Evolutionary conservation across 169 alveolate genomes (phyloP).

Genomic region (Eimeria necatrix): DNA sequence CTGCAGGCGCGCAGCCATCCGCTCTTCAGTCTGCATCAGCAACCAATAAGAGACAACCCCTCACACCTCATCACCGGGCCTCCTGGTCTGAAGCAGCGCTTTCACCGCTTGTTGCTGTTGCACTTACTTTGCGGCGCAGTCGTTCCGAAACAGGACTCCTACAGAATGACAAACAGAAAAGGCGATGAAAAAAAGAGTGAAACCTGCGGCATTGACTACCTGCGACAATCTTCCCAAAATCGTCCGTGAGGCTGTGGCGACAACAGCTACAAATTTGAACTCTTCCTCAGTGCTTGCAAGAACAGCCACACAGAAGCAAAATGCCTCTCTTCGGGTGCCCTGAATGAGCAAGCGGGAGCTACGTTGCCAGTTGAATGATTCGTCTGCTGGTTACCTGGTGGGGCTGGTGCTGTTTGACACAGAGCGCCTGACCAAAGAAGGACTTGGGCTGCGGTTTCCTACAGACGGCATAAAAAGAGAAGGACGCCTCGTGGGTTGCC

Average conservation of each 20-base stretch:
- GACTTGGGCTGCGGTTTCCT: constrained; percentile 69
- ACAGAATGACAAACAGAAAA: not conserved
- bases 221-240: not conserved
- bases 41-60: not conserved
- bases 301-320: not conserved
- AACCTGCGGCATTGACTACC: not conserved
- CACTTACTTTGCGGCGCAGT: constrained; percentile 70
- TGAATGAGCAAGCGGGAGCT: not conserved
- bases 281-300: not conserved
- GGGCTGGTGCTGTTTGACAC: constrained; percentile 68
- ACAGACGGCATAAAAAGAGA: not conserved
- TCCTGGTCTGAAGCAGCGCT: too few species aligned
- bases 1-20: constrained; percentile 69
- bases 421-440: constrained; percentile 40
- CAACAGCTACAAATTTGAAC: not conserved
- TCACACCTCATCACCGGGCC: not conserved
- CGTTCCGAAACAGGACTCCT: constrained; percentile 72
- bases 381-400: constrained; percentile 32
- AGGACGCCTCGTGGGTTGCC: constrained; percentile 27
- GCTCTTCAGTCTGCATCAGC: constrained; percentile 67
- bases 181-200: not conserved
- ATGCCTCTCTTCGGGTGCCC: too few species aligned
- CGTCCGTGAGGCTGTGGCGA: not conserved
- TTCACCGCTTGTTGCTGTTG: not conserved
- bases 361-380: not conserved